A percentile compares a stretch with the other conserved stretches of the same genome.
Conservation (phyloP, 441 rosid genomes). For the Mallotus repandus region DNA sequence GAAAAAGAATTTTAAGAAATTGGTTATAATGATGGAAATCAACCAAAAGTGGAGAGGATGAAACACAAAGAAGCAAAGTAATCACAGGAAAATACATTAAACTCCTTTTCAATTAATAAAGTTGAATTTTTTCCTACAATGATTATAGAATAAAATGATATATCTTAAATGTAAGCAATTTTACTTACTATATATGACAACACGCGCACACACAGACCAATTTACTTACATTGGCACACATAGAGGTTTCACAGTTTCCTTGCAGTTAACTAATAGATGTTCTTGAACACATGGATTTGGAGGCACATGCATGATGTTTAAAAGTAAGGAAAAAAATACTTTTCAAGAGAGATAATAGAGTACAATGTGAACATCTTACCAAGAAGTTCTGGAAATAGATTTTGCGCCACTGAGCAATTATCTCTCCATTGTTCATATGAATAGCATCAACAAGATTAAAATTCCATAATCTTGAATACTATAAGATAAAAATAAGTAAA, state of each 20-base stretch:
- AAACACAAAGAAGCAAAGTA: background rate
- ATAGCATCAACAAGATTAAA: constrained; percentile 52
- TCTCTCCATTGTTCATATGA: constrained; percentile 50
- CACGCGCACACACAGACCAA: background rate
- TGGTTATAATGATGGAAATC: background rate
- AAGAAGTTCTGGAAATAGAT: constrained; percentile 44
- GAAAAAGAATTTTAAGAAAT: background rate
- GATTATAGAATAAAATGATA: background rate
- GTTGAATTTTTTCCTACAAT: background rate
- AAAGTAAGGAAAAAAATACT: background rate
- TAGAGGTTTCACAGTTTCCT: background rate
- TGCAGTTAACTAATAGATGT: background rate
- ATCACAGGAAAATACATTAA: background rate
- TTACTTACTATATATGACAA: no score
- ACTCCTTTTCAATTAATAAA: background rate
- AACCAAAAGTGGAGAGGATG: background rate
- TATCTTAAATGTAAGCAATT: background rate
- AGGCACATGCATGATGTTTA: background rate
- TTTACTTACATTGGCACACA: background rate
- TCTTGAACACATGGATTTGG: background rate
- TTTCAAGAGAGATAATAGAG: background rate
- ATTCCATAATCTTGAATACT: constrained; percentile 49
- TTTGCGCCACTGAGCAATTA: constrained; percentile 50
- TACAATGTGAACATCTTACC: constrained; percentile 36
- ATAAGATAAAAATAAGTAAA: constrained; percentile 17